Base-by-base conservation (phyloP, 257 asterid genomes). In the Nicotiana undulata region DNA sequence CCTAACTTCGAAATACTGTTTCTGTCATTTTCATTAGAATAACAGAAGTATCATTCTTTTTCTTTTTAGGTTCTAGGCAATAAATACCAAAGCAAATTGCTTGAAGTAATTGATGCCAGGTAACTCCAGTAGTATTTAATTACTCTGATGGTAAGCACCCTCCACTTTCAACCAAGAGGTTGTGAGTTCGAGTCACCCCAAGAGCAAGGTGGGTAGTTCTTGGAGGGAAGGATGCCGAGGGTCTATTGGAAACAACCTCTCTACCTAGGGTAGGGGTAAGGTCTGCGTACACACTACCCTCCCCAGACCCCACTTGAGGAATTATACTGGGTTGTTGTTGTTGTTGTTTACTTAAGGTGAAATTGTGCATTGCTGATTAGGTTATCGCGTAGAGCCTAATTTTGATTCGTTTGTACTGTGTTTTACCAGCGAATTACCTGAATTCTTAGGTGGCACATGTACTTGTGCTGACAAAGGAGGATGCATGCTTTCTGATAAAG, bases 391-490 rank as follows among this genome's bases (percentile, higher is more conserved):
- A 22, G 40, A 24, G 9, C 40, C 40, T 46, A 46, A 72, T 13
- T 13, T 40, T 72, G 1, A 5, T 46, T 40, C 24, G 60, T 8
- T 46, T 49, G 24, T 24, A 46, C 55, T 51, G 55, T 1, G 31
- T 86, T 83, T 81, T 79, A 63, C 55, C 91, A 94, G 99, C 75
- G 98, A 96, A 84, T 91, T 96, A 49, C 99, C 98, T 6, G 98
- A 94, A 44, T 94, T 94, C 89, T 89, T 96, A 90, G 98, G 99
- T 1, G 99, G 98, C 9, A 90, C 93, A 29, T 96, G 99, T 90
- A 90, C 95, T 59, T 96, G 99, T 53, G 92, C 86, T 70, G 98
- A 92, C 20, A 90, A 85, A 81, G 99, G 98, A 3, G 97, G 98
- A 15, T 96, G 99, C 76, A 90, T 94, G 98, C 80, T 84, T 70